Base-by-base conservation (phyloP, 345 rosid species). In the Abelmoschus esculentus region DNA sequence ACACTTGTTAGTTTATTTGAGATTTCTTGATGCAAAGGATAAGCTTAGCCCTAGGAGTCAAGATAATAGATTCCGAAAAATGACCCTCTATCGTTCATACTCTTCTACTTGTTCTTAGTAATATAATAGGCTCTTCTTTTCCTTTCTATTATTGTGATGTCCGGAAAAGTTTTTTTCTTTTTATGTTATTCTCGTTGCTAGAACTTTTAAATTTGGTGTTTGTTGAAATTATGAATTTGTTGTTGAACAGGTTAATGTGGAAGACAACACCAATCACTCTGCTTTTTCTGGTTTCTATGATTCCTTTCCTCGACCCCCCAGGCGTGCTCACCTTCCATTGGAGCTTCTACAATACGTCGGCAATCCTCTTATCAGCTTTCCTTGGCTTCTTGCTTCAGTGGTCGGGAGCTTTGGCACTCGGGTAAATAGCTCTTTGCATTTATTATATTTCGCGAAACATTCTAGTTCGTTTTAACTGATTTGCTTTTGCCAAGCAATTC, bases 371-470 rank as follows among this genome's bases (percentile, higher is more conserved):
- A 38, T 95, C 99, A 1, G 96, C 97, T 68, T 32, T 91, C 73
- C 89, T 95, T 3, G 97, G 97, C 13, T 91, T 95, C 86, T 84
- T 91, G 86, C 99, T 95, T 81, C 97, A 91, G 73, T 95, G 97
- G 97, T 95, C 97, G 0, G 99, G 96, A 58, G 97, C 99, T 66
- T 84, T 91, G 79, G 99, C 96, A 4, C 93, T 95, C 19, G 99
- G 96, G 99, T 91, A 80, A 68, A 13, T 52, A 2, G 2, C 0
- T 60, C 42, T 78, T 6, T 63, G 54, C 70, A 13, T 54, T 64
- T 42, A 7, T 4, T 79, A 18, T 36, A 47, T 67, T 71, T 12
- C 5, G 56, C 47, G 50, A 49, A 3, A 9, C 15, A 15, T 47
- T 38, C 26, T 66, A 28, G 57, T 47, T 66, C 17, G 44, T 46